Conservation (phyloP, 495 filamentous ascomycete species). For the Hypoxylon fuscum region DNA sequence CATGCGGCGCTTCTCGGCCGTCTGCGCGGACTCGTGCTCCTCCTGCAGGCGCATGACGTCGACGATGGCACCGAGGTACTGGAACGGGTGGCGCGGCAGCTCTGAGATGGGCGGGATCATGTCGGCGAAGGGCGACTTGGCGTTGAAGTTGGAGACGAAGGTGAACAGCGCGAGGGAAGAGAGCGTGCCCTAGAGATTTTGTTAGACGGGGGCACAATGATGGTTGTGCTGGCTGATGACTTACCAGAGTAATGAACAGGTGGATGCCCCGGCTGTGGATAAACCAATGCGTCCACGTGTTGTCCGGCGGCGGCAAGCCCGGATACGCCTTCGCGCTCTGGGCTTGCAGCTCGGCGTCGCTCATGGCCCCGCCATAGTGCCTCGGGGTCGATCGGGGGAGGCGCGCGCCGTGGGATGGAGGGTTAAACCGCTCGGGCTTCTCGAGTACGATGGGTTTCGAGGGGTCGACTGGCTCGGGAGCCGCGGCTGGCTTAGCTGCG, state of each 20-base stretch:
- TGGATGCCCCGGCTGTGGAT: conserved; percentile 77
- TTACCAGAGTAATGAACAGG: conserved; percentile 79
- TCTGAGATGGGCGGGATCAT: conserved; percentile 71
- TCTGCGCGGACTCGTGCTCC: conserved; percentile 66
- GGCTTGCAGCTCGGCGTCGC: conserved; percentile 64
- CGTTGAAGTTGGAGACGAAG: conserved; percentile 74
- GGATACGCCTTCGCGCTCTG: conserved; percentile 77
- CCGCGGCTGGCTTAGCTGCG: conserved; percentile 8
- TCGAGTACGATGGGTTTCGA: conserved; percentile 70
- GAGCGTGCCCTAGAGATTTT: conserved; percentile 66
- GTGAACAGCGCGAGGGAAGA: conserved; percentile 71
- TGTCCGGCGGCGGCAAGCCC: conserved; percentile 78
- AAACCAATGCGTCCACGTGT: conserved; percentile 79
- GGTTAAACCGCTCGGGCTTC: conserved; percentile 83
- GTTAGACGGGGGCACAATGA: background rate
- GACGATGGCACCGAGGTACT: conserved; percentile 62
- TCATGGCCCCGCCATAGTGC: conserved; percentile 75
- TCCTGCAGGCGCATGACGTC: conserved; percentile 77
- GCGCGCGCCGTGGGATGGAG: conserved; percentile 80
- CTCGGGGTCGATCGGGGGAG: conserved; percentile 53
- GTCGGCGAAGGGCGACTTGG: conserved; percentile 74
- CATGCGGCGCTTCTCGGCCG: conserved; percentile 70
- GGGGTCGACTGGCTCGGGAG: conserved; percentile 23
- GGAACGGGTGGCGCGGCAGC: conserved; percentile 69
- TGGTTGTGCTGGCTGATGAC: conserved; percentile 33